These are phyloP conservation scores for Aphanomyces stellatus DNA, from an alignment of 352 stramenopile genomes.

Conservation along the genomic window DNA sequence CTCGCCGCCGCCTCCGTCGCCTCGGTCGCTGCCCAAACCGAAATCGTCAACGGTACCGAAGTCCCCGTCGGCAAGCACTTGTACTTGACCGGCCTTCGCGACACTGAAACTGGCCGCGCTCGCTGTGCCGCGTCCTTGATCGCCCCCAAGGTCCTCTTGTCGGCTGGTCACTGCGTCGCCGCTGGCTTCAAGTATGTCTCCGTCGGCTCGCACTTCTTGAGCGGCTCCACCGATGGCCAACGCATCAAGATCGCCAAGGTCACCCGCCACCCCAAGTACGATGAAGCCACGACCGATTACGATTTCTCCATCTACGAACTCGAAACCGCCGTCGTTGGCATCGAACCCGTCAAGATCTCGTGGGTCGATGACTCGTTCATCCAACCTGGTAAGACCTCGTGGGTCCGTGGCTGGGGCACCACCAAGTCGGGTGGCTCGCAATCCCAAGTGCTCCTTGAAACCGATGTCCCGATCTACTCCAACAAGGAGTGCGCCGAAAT, in stretches of 20 bases:
- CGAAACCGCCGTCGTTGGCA: constrained; percentile 26
- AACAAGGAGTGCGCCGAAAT: constrained; percentile 32
- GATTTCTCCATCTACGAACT: constrained; percentile 56
- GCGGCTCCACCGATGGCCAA: constrained; percentile 32
- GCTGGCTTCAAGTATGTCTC: constrained; percentile 30
- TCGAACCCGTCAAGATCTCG: constrained; percentile 28
- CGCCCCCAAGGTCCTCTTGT: constrained; percentile 53
- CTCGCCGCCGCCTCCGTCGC: neutral
- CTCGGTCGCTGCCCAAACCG: neutral
- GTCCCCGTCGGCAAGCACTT: constrained; percentile 22
- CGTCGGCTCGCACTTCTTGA: constrained; percentile 42
- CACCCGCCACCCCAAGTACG: constrained; percentile 42
- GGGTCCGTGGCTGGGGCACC: constrained; percentile 6
- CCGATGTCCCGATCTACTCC: constrained; percentile 38
- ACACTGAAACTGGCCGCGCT: constrained; percentile 25
- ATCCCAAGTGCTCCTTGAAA: constrained; percentile 30
- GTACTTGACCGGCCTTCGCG: constrained; percentile 40
- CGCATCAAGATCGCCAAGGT: constrained; percentile 41
- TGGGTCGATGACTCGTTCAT: constrained; percentile 36
- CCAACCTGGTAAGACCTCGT: constrained; percentile 37
- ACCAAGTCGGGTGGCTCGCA: constrained; percentile 25
- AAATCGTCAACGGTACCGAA: neutral
- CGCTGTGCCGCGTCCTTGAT: constrained; percentile 58
- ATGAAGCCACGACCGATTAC: constrained; percentile 30
- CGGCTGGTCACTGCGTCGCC: constrained; percentile 43